Conservation (phyloP, 2,329 filamentous ascomycete species). For the Verticillium albo-atrum region DNA sequence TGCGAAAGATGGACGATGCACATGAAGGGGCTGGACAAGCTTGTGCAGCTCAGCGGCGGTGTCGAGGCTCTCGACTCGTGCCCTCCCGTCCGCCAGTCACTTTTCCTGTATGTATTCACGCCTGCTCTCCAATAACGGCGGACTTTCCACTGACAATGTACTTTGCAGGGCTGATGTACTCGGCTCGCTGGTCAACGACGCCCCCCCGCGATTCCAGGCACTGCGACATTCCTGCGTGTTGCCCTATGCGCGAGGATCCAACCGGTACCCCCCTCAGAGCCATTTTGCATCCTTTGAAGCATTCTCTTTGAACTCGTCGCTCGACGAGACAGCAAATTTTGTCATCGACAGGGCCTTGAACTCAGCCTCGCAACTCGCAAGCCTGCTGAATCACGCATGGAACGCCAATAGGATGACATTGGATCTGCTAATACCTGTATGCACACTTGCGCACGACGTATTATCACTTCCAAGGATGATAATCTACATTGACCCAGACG, state of each 20-base stretch:
- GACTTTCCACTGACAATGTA: neutral
- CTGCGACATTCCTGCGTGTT: neutral
- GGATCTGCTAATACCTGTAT: constrained; percentile 10
- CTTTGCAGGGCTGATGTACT: constrained; percentile 10
- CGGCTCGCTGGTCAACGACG: constrained; percentile 11
- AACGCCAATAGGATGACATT: neutral
- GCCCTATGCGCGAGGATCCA: neutral
- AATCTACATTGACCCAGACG: neutral
- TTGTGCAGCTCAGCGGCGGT: constrained; percentile 10
- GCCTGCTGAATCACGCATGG: constrained; percentile 7
- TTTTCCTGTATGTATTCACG: constrained; percentile 11
- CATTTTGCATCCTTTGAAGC: too few relatives aligned
- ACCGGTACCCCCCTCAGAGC: neutral
- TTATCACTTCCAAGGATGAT: constrained; percentile 7
- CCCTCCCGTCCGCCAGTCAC: constrained; percentile 8
- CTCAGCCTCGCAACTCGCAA: neutral
- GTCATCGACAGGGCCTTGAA: constrained; percentile 4
- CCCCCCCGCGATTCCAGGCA: constrained; percentile 8
- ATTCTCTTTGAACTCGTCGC: neutral
- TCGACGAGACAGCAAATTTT: neutral
- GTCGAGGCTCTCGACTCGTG: constrained; percentile 7
- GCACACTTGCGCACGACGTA: constrained; percentile 6
- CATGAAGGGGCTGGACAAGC: constrained; percentile 9
- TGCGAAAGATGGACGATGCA: constrained; percentile 12
- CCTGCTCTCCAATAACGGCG: neutral